Evolutionary conservation across 805 yeast species (phyloP).

Genomic region (Saccharomycopsis oosterbeekiorum): DNA sequence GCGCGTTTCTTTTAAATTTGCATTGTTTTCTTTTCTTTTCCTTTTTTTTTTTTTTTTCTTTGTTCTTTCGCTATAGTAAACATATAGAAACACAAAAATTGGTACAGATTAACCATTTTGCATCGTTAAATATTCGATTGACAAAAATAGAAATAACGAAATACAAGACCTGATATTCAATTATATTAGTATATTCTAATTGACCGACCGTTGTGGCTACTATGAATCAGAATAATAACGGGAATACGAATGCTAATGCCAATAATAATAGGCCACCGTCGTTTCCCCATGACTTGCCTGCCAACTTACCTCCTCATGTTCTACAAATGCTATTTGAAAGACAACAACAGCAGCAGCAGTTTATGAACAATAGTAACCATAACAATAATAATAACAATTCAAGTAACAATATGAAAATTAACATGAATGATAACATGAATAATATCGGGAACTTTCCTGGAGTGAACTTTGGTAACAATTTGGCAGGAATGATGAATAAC

Average conservation of each 20-base stretch:
- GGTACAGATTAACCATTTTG: neutral
- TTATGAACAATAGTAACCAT: neutral
- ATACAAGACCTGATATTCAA: too few species aligned
- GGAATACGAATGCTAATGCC: neutral
- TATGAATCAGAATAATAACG: slow-evolving; percentile 2
- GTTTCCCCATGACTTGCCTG: neutral
- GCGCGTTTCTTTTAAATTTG: neutral
- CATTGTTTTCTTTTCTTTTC: neutral
- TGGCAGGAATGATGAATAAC: neutral
- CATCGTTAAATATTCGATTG: neutral
- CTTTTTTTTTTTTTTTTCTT: neutral
- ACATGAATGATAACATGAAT: neutral
- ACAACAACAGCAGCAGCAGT: neutral
- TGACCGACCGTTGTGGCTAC: neutral
- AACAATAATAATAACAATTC: neutral
- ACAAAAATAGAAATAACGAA: neutral
- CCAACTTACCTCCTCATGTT: neutral
- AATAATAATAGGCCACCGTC: neutral
- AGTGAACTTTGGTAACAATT: neutral
- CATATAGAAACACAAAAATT: neutral
- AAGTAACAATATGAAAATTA: neutral
- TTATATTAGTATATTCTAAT: too few species aligned
- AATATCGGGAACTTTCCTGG: neutral
- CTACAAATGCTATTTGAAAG: slow-evolving; percentile 1
- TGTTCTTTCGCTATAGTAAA: neutral